Base-by-base conservation (phyloP, 352 stramenopile genomes). In the Phytophthora hibernalis region DNA sequence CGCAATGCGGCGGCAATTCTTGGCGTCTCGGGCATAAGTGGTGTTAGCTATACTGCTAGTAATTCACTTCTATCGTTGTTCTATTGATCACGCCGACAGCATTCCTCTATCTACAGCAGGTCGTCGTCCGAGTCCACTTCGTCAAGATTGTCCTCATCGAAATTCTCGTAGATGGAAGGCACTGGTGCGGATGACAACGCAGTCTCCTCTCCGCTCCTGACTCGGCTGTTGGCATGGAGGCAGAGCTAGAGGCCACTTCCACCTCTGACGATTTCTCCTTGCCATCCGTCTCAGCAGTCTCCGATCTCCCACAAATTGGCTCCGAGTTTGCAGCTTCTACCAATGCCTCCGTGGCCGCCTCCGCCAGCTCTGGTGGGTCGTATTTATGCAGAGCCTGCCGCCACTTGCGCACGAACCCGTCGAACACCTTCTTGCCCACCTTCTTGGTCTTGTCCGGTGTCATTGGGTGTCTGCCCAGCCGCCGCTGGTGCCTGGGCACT, bases 401-500 rank as follows among this genome's bases (percentile, higher is more conserved):
- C 88, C 90, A 97, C 20, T 78, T 80, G 54, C 87, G 79, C 22
- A 97, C 61, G 40, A 90, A 80, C 3, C 75, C 80, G 63, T 97
- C 89, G 57, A 94, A 96, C n/a, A 72, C 72, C 33, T 93, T 92
- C 61, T 95, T 96, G 70, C 87, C 83, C 15, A 93, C 78, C 6
- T 78, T 75, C 35, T 79, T 68, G 18, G 85, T 86, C 54, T 91
- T 94, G 72, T 97, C 87, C 0, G 90, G 90, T 45, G 87, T 96
- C 75, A 83, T 84, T 3, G 88, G 90, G 52, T 97, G 74, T 12
- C 68, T 76, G 0, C 62, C 47, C 3, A 65, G 70, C 18, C 73
- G 70, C 26, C 87, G 82, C 51, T 83, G 58, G 49, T 83, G 66
- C 43, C 75, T 74, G 3, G 88, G 85, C 31, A 97, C 83, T 30